These are phyloP conservation scores for Russula emetica DNA, from an alignment of 768 basidiomycete genomes.

Conservation along the genomic window DNA sequence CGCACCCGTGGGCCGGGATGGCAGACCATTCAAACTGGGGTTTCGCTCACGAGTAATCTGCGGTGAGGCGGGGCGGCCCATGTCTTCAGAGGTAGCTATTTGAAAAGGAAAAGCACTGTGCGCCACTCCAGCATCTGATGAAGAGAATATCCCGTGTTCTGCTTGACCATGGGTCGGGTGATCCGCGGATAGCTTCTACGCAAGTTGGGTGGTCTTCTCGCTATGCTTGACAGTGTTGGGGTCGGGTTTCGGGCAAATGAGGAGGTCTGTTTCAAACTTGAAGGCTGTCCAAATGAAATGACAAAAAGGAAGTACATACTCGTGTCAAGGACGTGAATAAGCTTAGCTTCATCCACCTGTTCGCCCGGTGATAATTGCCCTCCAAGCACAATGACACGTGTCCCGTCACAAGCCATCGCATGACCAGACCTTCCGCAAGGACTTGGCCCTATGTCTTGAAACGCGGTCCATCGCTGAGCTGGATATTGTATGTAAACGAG, in stretches of 20 bases:
- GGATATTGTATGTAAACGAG: constrained; percentile 18
- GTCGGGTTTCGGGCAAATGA: constrained; percentile 75
- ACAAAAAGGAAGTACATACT: constrained; percentile 50
- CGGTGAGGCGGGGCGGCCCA: constrained; percentile 25
- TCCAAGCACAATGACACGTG: constrained; percentile 87
- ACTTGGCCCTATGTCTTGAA: constrained; percentile 98
- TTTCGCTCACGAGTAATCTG: neutral
- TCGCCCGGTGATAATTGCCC: constrained; percentile 80
- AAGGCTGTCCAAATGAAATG: neutral
- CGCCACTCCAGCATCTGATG: no score
- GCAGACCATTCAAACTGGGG: constrained; percentile 41
- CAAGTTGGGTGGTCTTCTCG: constrained; percentile 30
- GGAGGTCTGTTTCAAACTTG: constrained; percentile 55
- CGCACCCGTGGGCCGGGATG: constrained; percentile 36
- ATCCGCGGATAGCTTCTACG: constrained; percentile 47
- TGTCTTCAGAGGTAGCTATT: constrained; percentile 26
- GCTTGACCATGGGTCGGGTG: constrained; percentile 16
- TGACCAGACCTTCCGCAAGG: constrained; percentile 91
- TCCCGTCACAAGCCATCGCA: constrained; percentile 90
- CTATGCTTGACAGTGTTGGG: constrained; percentile 43
- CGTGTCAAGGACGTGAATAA: constrained; percentile 90
- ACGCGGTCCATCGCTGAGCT: constrained; percentile 99
- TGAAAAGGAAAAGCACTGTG: constrained; percentile 29
- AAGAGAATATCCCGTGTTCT: no score
- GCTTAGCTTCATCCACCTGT: constrained; percentile 69